Evolutionary conservation across 164 flowering plant genomes (phyloP).

Genomic region (Chimonanthus praecox): DNA sequence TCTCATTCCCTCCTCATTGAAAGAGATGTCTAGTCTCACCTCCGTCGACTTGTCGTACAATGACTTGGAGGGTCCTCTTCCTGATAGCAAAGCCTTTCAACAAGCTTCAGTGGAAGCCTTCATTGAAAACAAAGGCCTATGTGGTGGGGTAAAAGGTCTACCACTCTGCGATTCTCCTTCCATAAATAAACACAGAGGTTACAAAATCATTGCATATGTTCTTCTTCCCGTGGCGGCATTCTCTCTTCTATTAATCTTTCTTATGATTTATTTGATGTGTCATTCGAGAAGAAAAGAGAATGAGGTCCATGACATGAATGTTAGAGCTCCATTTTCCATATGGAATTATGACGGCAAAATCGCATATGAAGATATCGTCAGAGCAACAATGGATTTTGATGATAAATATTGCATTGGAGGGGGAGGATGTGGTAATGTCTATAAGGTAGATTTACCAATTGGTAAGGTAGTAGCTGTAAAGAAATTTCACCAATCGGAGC

Average conservation of each 20-base stretch:
- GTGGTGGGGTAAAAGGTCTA: constrained; percentile 40
- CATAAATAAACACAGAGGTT: not conserved
- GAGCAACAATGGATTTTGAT: constrained; percentile 8
- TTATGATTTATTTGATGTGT: not conserved
- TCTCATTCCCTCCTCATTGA: constrained; percentile 27
- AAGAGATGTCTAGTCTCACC: constrained; percentile 23
- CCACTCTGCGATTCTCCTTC: constrained; percentile 17
- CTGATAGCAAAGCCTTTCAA: not conserved
- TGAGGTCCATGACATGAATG: not conserved
- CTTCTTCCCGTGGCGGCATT: not conserved
- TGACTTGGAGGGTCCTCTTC: constrained; percentile 29
- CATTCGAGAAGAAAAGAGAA: not conserved
- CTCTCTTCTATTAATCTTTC: not conserved
- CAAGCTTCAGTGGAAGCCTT: constrained; percentile 4
- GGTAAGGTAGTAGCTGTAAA: not conserved
- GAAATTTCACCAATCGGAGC: not conserved
- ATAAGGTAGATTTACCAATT: not conserved
- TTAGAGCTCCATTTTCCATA: constrained; percentile 1
- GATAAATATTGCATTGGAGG: constrained; percentile 7
- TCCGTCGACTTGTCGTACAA: constrained; percentile 48
- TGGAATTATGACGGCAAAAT: constrained; percentile 10
- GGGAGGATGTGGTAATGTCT: constrained; percentile 8
- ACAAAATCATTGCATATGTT: not conserved
- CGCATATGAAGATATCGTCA: constrained; percentile 7
- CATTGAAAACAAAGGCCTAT: constrained; percentile 27